Base-by-base conservation (phyloP, 2,329 filamentous ascomycete genomes). In the Ophiosphaerella narmari region DNA sequence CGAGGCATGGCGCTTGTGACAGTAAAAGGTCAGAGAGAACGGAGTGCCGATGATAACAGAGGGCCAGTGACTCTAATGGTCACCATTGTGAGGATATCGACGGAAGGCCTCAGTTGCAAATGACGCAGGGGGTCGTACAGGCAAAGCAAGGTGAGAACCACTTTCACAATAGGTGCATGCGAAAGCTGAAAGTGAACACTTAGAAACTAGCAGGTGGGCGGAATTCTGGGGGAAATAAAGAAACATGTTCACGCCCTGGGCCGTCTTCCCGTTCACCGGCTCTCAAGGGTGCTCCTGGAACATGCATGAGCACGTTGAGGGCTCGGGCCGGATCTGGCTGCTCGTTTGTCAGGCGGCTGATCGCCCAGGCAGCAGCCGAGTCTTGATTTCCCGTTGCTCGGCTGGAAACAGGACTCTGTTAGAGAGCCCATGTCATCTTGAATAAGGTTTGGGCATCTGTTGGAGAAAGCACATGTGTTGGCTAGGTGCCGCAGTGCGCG, bases 301-400 rank as follows among this genome's bases (percentile, higher is more conserved):
- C 46, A 52, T 61, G 57, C 59, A 29, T 29, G 26, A 57, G 62
- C 49, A 57, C 56, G 54, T 54, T 60, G 60, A 62, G 63, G 59
- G 41, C 31, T 61, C 62, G 66, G 66, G 54, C 63, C 65, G 65
- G 61, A 52, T 62, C 57, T 54, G 56, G 49, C 45, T 57, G 48
- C 45, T 54, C 47, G 49, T 43, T 48, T 44, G 55, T 60, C 54
- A 57, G 62, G 62, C 60, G 65, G 63, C 59, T 67, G 63, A 67
- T 67, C 65, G 60, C 63, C 65, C 55, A 59, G 39, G 55, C 55
- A 58, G 62, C 54, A 57, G 52, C 49, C 48, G 51, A 57, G 56
- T 47, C 55, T 54, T 48, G 53, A 52, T 49, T 52, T 46, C 55
- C 51, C 55, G 61, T 51, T 47, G 46, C 52, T 52, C 50, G 61